Evolutionary conservation across 2,329 filamentous ascomycete species (phyloP).

Genomic region (Fusarium graminum): DNA sequence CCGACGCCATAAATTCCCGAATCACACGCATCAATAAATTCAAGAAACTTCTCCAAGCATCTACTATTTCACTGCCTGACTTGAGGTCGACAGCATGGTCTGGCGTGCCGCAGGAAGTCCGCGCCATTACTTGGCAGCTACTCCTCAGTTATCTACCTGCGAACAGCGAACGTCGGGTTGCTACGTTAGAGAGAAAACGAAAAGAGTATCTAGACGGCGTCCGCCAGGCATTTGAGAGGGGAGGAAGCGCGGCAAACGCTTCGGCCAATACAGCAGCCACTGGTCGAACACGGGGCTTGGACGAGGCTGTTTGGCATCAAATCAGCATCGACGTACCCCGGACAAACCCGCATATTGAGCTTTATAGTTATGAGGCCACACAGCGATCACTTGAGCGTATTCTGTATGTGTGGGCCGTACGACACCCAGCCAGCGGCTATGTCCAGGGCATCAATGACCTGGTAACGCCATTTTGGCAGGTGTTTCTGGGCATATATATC

Average conservation of each 20-base stretch:
- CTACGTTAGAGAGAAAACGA: conserved; percentile 91
- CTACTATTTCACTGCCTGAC: conserved; percentile 86
- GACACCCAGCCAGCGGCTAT: conserved; percentile 96
- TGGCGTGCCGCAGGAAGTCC: conserved; percentile 92
- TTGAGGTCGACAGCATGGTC: conserved; percentile 92
- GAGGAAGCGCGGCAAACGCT: conserved; percentile 62
- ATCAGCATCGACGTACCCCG: conserved; percentile 98
- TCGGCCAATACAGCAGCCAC: conserved; percentile 59
- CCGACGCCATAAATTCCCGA: conserved; percentile 86
- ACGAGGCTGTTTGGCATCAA: conserved; percentile 99
- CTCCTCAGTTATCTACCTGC: conserved; percentile 95
- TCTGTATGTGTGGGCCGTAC: conserved; percentile 96
- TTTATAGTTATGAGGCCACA: conserved; percentile 96
- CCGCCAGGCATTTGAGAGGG: conserved; percentile 75
- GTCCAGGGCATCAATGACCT: conserved; percentile 99
- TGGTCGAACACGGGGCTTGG: conserved; percentile 75
- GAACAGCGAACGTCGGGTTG: conserved; percentile 92
- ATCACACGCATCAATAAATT: conserved; percentile 98
- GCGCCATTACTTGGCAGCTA: conserved; percentile 99
- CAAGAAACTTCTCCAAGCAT: conserved; percentile 93
- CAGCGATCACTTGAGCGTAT: conserved; percentile 95
- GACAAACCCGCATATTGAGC: conserved; percentile 93
- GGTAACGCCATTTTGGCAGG: conserved; percentile 97
- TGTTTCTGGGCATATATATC: conserved; percentile 94
- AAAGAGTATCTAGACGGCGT: conserved; percentile 98